A percentile compares a stretch with the other conserved stretches of the same genome.
Conservation (phyloP, 331 rosid genomes). For the Pyracantha coccinea region DNA sequence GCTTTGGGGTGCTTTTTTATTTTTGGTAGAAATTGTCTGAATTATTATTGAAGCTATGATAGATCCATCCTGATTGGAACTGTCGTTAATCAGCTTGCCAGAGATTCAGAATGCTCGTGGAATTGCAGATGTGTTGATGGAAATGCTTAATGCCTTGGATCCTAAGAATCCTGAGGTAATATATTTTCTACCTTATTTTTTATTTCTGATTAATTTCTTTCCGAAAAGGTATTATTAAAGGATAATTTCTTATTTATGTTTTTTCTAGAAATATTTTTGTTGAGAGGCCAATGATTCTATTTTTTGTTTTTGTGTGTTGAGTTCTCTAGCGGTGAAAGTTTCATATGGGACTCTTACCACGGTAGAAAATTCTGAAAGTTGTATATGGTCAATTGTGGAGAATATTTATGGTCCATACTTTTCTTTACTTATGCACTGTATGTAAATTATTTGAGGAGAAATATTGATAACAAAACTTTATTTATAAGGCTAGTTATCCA, state of each 20-base stretch:
- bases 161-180: constrained; percentile 70
- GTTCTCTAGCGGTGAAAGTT: neutral
- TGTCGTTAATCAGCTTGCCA: constrained; percentile 43
- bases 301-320: neutral
- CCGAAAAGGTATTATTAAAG: neutral
- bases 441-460: neutral
- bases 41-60: neutral
- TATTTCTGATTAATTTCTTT: neutral
- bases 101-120: constrained; percentile 82
- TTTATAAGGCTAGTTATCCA: neutral
- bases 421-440: neutral
- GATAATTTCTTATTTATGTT: neutral
- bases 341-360: neutral
- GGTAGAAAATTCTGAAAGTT: neutral
- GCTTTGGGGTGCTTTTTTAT: neutral
- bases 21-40: neutral
- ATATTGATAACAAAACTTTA: neutral
- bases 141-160: constrained; percentile 82
- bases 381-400: neutral
- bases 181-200: neutral
- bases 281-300: neutral
- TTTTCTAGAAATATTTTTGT: neutral
- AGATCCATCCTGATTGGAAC: neutral
- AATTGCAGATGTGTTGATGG: constrained; percentile 67
- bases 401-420: neutral